Evolutionary conservation across 192 early-diverging fungal genomes (phyloP), one percentile per base, ranked within the genome.

Genomic region (Coemansia sp.): DNA sequence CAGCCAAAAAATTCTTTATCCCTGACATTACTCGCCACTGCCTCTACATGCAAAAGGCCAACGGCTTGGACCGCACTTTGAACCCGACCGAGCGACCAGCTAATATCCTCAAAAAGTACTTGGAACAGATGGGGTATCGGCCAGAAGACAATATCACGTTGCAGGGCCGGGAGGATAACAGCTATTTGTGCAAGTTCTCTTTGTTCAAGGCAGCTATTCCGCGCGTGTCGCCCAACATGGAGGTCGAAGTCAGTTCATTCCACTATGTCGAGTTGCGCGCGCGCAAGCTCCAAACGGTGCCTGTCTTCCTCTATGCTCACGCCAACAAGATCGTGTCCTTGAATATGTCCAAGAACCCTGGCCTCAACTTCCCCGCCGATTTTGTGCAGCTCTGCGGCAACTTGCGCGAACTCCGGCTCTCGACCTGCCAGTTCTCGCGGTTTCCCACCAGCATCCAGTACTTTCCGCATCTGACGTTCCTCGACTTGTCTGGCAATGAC

Each of bases 101-200:
- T 5, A 76, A 88, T 34, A 87, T 96, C 17, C 88, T 94, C 58
- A 89, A 90, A 53, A 86, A 74, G 61, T 81, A 88, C 20, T 74
- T 96, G 50, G 85, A 93, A 69, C 88, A 91, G 74, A 87, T 91
- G 66, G 94, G 94, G 20, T 94, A 96, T 65, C 85, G 86, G 12
- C 86, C 86, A 24, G 76, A 86, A 45, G 93, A 96, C 75, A 88
- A 87, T 65, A 84, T 95, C 9, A 90, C 93, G 53, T 84, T 90
- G 32, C 78, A 93, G 22, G 91, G 91, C 4, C 81, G 93, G 55
- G 93, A 95, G 64, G 93, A 95, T 70, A 93, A 93, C 78, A 92
- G 90, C 45, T 93, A 93, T 44, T 68, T 94, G 19, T 89, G 88
- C 75, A 87, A 91, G n/a, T 93, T 95, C 67, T 88, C 88, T 4